phyloP scores from a whole-genome alignment of 768 basidiomycete genomes.

The Naganishia friedmannii region DNA sequence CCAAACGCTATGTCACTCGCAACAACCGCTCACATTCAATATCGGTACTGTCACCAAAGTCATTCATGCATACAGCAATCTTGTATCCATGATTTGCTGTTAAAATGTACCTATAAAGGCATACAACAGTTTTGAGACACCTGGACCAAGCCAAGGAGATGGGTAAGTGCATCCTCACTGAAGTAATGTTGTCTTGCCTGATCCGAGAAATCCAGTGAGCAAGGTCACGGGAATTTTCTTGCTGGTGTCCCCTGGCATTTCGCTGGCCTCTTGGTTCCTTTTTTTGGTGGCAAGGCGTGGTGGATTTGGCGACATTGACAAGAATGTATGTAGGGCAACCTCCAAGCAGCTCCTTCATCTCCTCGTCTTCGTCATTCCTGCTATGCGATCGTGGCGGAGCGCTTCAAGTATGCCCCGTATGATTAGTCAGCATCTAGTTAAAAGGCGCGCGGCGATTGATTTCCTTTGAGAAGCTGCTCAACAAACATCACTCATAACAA shows the following conservation, averaged over 20 bases:
- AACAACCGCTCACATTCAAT: slow-evolving; percentile 69
- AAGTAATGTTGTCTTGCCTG: slow-evolving; percentile 86
- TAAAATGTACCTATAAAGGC: slow-evolving; percentile 63
- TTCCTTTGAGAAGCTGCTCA: background rate
- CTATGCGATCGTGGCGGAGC: background rate
- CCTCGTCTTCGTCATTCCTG: background rate
- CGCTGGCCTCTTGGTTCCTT: background rate
- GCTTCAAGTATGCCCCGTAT: background rate
- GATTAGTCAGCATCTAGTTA: too few relatives aligned
- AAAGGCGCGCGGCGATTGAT: background rate
- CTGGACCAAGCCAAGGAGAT: slow-evolving; percentile 50
- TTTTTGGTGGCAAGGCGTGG: background rate
- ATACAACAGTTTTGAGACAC: slow-evolving; percentile 14
- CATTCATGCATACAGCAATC: slow-evolving; percentile 96
- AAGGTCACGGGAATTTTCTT: slow-evolving; percentile 73
- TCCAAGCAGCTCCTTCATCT: too few relatives aligned
- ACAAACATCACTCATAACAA: background rate
- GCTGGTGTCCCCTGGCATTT: background rate
- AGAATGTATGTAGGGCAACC: too few relatives aligned
- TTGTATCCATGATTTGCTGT: slow-evolving; percentile 90
- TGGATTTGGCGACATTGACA: too few relatives aligned
- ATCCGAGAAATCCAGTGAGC: slow-evolving; percentile 87
- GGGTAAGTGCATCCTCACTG: slow-evolving; percentile 57
- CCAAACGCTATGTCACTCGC: background rate
- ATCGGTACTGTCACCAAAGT: slow-evolving; percentile 91